Percentiles rank a stretch among this genome's conserved stretches.
Evolutionary conservation across 768 basidiomycete genomes (phyloP).

Genomic region (Podaxis sp.): DNA sequence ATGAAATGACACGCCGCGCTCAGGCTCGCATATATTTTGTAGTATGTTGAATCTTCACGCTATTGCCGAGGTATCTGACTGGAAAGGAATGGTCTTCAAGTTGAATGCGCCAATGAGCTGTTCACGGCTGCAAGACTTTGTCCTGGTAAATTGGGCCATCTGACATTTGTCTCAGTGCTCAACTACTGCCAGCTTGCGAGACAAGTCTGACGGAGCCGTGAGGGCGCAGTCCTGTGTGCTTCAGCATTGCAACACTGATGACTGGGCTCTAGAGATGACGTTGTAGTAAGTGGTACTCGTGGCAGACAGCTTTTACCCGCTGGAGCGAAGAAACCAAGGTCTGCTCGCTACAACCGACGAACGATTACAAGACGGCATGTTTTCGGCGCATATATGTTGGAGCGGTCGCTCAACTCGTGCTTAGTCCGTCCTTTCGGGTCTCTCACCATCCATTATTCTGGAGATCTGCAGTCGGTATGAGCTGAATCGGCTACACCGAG

Average conservation of each 20-base stretch:
- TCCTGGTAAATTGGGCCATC: conserved; percentile 50
- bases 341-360: conserved; percentile 80
- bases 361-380: conserved; percentile 86
- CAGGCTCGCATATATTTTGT: conserved; percentile 89
- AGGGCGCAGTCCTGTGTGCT: conserved; percentile 19
- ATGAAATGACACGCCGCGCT: conserved; percentile 7
- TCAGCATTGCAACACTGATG: neutral
- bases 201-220: conserved; percentile 80
- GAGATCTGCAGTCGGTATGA: conserved; percentile 79
- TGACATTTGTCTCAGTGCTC: neutral
- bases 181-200: conserved; percentile 62
- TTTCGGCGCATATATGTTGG: conserved; percentile 34
- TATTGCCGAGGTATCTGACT: neutral
- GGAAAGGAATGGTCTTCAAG: conserved; percentile 33
- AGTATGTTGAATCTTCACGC: conserved; percentile 37
- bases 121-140: conserved; percentile 78
- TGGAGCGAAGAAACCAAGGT: conserved; percentile 42
- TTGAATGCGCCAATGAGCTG: conserved; percentile 82
- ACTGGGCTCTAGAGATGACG: conserved; percentile 49
- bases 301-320: neutral
- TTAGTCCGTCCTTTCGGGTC: conserved; percentile 82
- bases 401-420: conserved; percentile 14
- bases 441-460: conserved; percentile 71
- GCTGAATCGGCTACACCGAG: neutral
- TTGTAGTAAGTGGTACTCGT: conserved; percentile 46